Percentiles rank a stretch among this genome's conserved stretches.
These are phyloP conservation scores for Lentinula sp. DNA, from an alignment of 768 basidiomycete genomes.

Conservation along the genomic window DNA sequence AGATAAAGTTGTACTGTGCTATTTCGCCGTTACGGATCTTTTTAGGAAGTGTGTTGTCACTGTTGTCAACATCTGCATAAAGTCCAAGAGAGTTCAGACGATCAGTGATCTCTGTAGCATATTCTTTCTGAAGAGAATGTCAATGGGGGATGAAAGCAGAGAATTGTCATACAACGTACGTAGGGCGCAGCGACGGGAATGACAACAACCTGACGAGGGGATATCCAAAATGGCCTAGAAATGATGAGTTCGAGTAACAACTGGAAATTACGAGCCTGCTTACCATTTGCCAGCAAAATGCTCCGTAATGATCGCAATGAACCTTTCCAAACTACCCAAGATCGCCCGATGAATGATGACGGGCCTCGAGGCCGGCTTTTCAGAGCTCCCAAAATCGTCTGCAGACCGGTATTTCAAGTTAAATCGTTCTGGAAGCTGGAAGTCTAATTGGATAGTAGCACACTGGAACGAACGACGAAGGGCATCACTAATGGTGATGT, in stretches of 20 bases:
- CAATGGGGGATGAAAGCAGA: too few relatives aligned
- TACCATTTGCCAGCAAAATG: constrained; percentile 98
- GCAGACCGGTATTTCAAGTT: constrained; percentile 86
- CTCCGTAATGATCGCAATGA: constrained; percentile 96
- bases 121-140: constrained; percentile 61
- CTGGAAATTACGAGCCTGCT: constrained; percentile 16
- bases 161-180: constrained; percentile 79
- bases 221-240: constrained; percentile 94
- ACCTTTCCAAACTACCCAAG: constrained; percentile 88
- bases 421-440: constrained; percentile 96
- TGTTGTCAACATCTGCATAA: constrained; percentile 89
- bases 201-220: constrained; percentile 91
- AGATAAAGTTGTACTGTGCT: constrained; percentile 96
- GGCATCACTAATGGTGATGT: constrained; percentile 93
- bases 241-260: constrained; percentile 3
- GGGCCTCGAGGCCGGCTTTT: constrained; percentile 62
- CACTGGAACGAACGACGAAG: constrained; percentile 93
- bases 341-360: constrained; percentile 99
- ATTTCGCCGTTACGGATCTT: constrained; percentile 97
- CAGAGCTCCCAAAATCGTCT: constrained; percentile 56
- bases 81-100: constrained; percentile 65
- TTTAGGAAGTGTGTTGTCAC: constrained; percentile 89
- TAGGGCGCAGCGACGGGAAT: constrained; percentile 83
- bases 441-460: constrained; percentile 98
- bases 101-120: constrained; percentile 76